These are phyloP conservation scores for Leccinum griseonigrum DNA, from an alignment of 1,284 basidiomycete genomes.

Conservation along the genomic window DNA sequence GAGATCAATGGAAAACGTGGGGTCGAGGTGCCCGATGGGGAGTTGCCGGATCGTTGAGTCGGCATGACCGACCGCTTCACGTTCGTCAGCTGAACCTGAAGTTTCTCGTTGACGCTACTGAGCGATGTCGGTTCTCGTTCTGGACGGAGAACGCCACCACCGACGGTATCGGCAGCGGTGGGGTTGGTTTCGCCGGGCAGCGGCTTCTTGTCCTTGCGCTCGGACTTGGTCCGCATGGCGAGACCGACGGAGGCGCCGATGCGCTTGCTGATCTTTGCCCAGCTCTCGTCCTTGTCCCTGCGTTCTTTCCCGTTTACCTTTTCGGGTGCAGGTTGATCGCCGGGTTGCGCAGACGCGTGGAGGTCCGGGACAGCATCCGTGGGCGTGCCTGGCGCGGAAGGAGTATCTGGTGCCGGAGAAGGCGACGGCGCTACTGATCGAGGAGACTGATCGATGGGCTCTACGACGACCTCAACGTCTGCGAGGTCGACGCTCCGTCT, in stretches of 20 bases:
- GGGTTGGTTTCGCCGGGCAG: slow-evolving; percentile 8
- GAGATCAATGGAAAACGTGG: slow-evolving; percentile 24
- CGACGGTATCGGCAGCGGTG: slow-evolving; percentile 1
- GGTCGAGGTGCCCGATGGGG: slow-evolving; percentile 17
- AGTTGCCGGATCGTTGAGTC: slow-evolving; percentile 14
- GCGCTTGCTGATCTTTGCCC: slow-evolving; percentile 59
- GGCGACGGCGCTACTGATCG: slow-evolving; percentile 5
- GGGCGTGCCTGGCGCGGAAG: slow-evolving; percentile 15
- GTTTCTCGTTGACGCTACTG: slow-evolving; percentile 27
- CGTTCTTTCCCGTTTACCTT: slow-evolving; percentile 31
- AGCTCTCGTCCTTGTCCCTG: slow-evolving; percentile 45
- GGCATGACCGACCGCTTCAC: slow-evolving; percentile 28
- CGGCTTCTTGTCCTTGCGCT: slow-evolving; percentile 32
- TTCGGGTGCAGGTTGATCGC: slow-evolving; percentile 24
- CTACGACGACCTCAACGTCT: slow-evolving; percentile 23
- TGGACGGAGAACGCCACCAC: not conserved
- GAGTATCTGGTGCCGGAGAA: slow-evolving; percentile 5
- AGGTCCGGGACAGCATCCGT: slow-evolving; percentile 5
- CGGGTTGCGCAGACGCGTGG: not conserved
- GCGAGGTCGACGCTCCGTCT: slow-evolving; percentile 45
- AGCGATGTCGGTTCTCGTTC: slow-evolving; percentile 27
- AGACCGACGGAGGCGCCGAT: slow-evolving; percentile 55
- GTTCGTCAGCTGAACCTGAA: slow-evolving; percentile 25
- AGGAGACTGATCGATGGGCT: slow-evolving; percentile 3
- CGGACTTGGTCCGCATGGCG: slow-evolving; percentile 25